A percentile compares a stretch with the other conserved stretches of the same genome.
phyloP scores from a whole-genome alignment of 176 grass and related monocot genomes.

The Eremochloa ophiuroides region DNA sequence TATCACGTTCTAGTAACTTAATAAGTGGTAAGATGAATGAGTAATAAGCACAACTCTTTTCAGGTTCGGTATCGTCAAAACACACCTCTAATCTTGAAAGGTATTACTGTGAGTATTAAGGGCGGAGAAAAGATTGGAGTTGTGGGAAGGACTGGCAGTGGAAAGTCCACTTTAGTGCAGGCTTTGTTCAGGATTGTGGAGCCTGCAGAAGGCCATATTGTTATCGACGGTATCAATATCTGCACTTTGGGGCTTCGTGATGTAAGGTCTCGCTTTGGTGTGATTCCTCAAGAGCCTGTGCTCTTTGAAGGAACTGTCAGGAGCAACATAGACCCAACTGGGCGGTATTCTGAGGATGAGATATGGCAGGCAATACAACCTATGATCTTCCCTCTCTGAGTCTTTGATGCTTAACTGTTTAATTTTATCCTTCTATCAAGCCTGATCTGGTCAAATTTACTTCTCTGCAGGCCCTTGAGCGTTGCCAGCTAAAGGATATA shows the following conservation, averaged over 20 bases:
- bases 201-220: constrained; percentile 65
- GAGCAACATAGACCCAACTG: constrained; percentile 93
- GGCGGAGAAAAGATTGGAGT: constrained; percentile 86
- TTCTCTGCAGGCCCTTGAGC: constrained; percentile 59
- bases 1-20: not conserved
- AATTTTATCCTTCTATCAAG: not conserved
- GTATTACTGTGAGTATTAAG: constrained; percentile 62
- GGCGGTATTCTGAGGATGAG: constrained; percentile 72
- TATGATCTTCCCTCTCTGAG: too few species aligned
- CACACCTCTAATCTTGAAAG: constrained; percentile 88
- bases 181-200: constrained; percentile 89
- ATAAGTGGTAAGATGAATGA: not conserved
- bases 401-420: too few species aligned
- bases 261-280: constrained; percentile 82
- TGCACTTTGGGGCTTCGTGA: constrained; percentile 84
- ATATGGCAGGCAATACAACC: constrained; percentile 80
- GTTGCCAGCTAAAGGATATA: constrained; percentile 78
- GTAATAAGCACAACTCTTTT: not conserved
- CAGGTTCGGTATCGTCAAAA: constrained; percentile 84
- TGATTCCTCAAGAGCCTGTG: constrained; percentile 94
- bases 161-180: constrained; percentile 87
- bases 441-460: not conserved
- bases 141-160: constrained; percentile 89
- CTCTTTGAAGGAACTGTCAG: constrained; percentile 91
- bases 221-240: constrained; percentile 73